These are phyloP conservation scores for Aschersonia sp. DNA, from an alignment of 2,329 filamentous ascomycete species.

Conservation along the genomic window DNA sequence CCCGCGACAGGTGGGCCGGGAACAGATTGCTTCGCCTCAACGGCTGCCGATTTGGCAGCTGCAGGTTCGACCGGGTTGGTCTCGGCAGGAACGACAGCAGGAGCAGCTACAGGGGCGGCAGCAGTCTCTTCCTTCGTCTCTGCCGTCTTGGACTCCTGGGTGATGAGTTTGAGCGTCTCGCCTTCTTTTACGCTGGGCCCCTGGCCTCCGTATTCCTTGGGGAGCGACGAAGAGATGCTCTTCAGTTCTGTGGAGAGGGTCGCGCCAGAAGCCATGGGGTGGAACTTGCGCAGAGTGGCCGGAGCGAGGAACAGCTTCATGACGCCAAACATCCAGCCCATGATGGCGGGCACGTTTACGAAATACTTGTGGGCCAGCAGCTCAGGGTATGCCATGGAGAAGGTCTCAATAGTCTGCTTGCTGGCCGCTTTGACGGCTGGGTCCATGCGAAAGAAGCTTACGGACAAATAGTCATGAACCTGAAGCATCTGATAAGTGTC, in stretches of 20 bases:
- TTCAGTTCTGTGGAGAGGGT: conserved; percentile 49
- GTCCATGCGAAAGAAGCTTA: conserved; percentile 76
- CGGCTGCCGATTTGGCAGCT: not conserved
- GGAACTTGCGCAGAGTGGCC: conserved; percentile 66
- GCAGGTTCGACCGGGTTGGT: not conserved
- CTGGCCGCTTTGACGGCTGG: conserved; percentile 61
- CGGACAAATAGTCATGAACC: conserved; percentile 81
- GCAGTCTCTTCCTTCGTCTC: conserved; percentile 1
- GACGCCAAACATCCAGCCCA: conserved; percentile 71
- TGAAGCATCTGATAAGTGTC: conserved; percentile 88
- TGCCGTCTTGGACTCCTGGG: conserved; percentile 3
- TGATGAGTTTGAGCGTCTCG: conserved; percentile 14
- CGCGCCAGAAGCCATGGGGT: conserved; percentile 59
- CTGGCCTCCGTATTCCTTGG: conserved; percentile 67
- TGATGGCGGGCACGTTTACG: conserved; percentile 80
- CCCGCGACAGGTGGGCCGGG: not conserved
- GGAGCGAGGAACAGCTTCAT: conserved; percentile 63
- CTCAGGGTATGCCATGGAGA: conserved; percentile 77
- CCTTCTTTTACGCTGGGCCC: conserved; percentile 29
- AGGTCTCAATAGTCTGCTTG: conserved; percentile 67
- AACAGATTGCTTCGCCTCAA: not conserved
- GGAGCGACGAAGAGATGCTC: conserved; percentile 47
- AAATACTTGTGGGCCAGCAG: conserved; percentile 80
- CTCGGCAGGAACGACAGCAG: conserved; percentile 2
- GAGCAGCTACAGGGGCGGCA: conserved; percentile 3